Percentiles rank a stretch among this genome's conserved stretches.
phyloP scores from a whole-genome alignment of 2,329 filamentous ascomycete genomes.

The Beauveria bassiana region DNA sequence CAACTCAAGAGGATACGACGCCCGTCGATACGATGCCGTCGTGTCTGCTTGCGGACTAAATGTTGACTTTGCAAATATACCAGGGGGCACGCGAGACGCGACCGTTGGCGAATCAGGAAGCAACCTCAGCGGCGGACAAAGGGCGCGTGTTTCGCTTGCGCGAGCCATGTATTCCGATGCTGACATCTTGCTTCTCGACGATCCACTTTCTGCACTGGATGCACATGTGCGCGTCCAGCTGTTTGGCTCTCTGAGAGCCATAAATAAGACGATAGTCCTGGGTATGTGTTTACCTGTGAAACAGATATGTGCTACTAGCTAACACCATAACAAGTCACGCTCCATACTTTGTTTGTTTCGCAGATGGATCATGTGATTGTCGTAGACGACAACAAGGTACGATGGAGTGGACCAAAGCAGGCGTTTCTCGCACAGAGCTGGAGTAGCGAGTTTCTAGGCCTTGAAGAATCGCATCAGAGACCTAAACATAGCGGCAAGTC shows the following conservation, averaged over 20 bases:
- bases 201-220: constrained; percentile 5
- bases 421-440: background rate
- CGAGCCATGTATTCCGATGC: constrained; percentile 8
- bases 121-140: constrained; percentile 8
- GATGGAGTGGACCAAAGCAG: background rate
- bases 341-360: background rate
- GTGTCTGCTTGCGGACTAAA: constrained; percentile 1
- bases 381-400: background rate
- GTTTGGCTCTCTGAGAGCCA: background rate
- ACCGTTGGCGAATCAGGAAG: constrained; percentile 3
- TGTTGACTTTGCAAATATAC: constrained; percentile 1
- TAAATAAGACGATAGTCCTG: background rate
- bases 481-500: no score
- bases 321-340: background rate
- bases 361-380: constrained; percentile 1
- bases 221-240: constrained; percentile 5
- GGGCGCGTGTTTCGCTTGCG: constrained; percentile 1
- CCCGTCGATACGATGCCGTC: background rate
- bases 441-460: background rate
- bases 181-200: constrained; percentile 6
- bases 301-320: no score
- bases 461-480: background rate
- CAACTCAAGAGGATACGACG: background rate
- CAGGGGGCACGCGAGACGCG: constrained; percentile 1
- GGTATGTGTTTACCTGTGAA: background rate